A percentile compares a stretch with the other conserved stretches of the same genome.
phyloP scores from a whole-genome alignment of 306 rosid species.

The Cucurbita ficifolia region DNA sequence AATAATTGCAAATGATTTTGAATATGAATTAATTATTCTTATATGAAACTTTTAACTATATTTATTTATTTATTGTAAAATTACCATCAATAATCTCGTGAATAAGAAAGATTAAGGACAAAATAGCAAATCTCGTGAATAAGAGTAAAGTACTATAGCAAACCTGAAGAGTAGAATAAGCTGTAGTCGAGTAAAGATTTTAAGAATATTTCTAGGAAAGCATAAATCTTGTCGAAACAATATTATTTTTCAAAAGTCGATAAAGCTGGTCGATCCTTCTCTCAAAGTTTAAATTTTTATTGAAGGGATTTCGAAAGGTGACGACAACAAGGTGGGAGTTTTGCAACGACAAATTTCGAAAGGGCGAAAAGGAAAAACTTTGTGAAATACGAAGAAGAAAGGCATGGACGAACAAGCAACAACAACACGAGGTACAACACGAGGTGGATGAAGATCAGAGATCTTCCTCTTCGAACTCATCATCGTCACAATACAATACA shows the following conservation, averaged over 20 bases:
- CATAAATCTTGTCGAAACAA: background rate
- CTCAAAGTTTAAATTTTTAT: background rate
- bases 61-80: too few species aligned
- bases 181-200: too few species aligned
- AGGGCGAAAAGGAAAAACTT: conserved; percentile 47
- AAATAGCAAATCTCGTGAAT: too few species aligned
- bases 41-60: too few species aligned
- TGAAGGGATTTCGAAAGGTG: conserved; percentile 74
- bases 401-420: conserved; percentile 50
- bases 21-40: too few species aligned
- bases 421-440: background rate
- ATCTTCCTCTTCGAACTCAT: conserved; percentile 59
- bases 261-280: background rate
- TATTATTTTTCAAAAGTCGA: background rate
- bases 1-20: too few species aligned
- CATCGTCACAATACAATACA: conserved; percentile 36
- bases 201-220: background rate
- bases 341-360: conserved; percentile 55
- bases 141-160: too few species aligned
- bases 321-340: conserved; percentile 87
- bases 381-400: conserved; percentile 62
- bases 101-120: too few species aligned
- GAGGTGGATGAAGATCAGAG: conserved; percentile 62
- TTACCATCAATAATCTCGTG: too few species aligned
- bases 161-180: too few species aligned